Percentiles rank a stretch among this genome's conserved stretches.
phyloP scores from a whole-genome alignment of 2,329 filamentous ascomycete genomes.

The Rhynchosporium graminicola region DNA sequence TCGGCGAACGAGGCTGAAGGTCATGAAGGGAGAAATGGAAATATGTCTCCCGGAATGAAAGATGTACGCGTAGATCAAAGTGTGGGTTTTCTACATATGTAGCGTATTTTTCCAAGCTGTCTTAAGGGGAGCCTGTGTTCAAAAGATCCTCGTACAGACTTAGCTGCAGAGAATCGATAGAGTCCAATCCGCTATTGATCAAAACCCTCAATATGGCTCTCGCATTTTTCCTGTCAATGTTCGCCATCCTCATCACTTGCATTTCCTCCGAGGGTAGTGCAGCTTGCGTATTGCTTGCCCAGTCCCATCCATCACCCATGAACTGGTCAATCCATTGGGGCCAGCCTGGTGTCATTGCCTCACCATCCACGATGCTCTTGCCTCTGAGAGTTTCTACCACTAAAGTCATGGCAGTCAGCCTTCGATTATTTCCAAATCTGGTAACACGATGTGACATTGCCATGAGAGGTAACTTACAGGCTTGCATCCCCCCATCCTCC shows the following conservation, averaged over 20 bases:
- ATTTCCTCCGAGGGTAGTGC: not conserved
- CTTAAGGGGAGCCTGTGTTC: not conserved
- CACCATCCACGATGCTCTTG: conserved; percentile 1
- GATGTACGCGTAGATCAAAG: too few species aligned
- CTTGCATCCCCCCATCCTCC: conserved; percentile 2
- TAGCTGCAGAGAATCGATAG: not conserved
- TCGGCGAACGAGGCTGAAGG: too few species aligned
- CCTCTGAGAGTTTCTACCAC: not conserved
- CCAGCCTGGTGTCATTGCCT: not conserved
- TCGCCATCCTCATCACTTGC: not conserved
- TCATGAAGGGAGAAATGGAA: too few species aligned
- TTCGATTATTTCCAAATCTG: too few species aligned
- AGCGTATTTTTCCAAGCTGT: too few species aligned
- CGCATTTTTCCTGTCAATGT: conserved; percentile 5
- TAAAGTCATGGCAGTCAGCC: too few species aligned
- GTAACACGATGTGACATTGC: too few species aligned
- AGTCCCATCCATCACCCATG: conserved; percentile 8
- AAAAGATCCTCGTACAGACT: conserved; percentile 3
- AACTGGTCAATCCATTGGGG: conserved; percentile 9
- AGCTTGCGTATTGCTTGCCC: not conserved
- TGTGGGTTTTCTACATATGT: too few species aligned
- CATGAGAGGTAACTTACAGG: not conserved
- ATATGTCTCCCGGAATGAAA: too few species aligned
- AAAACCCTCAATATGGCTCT: conserved; percentile 5
- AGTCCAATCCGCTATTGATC: not conserved